A percentile compares a stretch with the other conserved stretches of the same genome.
These are phyloP conservation scores for Drechslera avenae DNA, from an alignment of 2,329 filamentous ascomycete genomes.

Conservation along the genomic window DNA sequence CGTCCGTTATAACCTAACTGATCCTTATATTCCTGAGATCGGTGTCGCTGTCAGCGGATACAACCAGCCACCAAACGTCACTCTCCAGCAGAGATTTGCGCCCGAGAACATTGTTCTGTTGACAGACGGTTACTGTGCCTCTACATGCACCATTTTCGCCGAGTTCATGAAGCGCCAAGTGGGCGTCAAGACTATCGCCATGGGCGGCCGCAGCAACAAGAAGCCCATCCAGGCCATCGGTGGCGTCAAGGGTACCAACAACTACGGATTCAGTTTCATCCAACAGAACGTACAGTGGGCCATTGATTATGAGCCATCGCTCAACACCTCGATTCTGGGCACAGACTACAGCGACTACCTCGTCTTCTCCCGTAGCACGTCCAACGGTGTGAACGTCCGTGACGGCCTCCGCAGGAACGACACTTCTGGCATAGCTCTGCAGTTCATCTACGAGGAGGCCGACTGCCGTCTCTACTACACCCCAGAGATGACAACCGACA, in stretches of 20 bases:
- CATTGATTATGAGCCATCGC: constrained; percentile 26
- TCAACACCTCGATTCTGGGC: constrained; percentile 34
- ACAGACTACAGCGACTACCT: constrained; percentile 34
- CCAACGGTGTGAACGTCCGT: constrained; percentile 41
- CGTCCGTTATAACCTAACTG: constrained; percentile 45
- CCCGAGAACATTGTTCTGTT: constrained; percentile 59
- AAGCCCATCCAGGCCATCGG: constrained; percentile 61
- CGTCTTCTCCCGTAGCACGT: constrained; percentile 31
- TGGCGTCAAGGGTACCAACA: constrained; percentile 58
- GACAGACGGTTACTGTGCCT: constrained; percentile 65
- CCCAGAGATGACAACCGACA: constrained; percentile 49
- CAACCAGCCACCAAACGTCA: constrained; percentile 50
- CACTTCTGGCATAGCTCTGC: constrained; percentile 39
- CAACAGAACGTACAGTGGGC: constrained; percentile 31
- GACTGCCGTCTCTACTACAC: constrained; percentile 50
- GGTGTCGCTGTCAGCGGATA: constrained; percentile 47
- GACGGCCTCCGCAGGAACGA: constrained; percentile 45
- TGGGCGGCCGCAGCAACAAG: constrained; percentile 56
- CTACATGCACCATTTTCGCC: constrained; percentile 62
- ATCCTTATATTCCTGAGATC: constrained; percentile 33
- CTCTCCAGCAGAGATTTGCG: constrained; percentile 55
- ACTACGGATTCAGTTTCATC: constrained; percentile 43
- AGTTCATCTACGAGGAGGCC: constrained; percentile 49
- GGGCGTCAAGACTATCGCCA: constrained; percentile 59
- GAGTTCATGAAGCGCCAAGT: constrained; percentile 60